phyloP scores from a whole-genome alignment of 257 asterid species.

The Solanum corneliomulleri region DNA sequence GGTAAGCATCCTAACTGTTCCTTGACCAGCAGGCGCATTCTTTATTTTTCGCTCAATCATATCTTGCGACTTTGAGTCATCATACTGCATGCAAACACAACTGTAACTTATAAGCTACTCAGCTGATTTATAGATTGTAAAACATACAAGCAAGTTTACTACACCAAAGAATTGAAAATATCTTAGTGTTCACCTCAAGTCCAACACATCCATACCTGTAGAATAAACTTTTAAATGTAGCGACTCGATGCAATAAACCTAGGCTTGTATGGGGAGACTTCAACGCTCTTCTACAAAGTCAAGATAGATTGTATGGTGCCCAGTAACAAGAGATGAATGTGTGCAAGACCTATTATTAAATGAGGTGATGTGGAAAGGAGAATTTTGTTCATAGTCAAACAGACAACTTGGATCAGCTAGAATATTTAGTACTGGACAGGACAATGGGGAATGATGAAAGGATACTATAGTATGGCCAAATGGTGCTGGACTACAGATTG shows the following conservation, averaged over 20 bases:
- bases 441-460: too few species aligned
- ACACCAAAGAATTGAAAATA: background rate
- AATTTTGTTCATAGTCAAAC: background rate
- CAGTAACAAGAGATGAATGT: background rate
- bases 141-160: background rate
- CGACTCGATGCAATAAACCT: background rate
- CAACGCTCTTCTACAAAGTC: background rate
- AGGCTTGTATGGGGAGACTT: background rate
- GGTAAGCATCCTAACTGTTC: too few species aligned
- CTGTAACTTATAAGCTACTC: background rate
- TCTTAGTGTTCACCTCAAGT: background rate
- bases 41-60: too few species aligned
- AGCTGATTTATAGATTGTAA: background rate
- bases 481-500: background rate
- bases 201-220: background rate
- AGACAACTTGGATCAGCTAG: background rate
- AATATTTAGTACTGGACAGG: too few species aligned
- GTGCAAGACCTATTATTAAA: background rate
- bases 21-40: too few species aligned
- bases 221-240: background rate
- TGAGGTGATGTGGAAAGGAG: background rate
- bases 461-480: background rate
- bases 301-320: background rate
- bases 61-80: too few species aligned
- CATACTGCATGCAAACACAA: slow-evolving; percentile 21